These are phyloP conservation scores for Flagelloscypha sp. DNA, from an alignment of 768 basidiomycete species.

Conservation along the genomic window DNA sequence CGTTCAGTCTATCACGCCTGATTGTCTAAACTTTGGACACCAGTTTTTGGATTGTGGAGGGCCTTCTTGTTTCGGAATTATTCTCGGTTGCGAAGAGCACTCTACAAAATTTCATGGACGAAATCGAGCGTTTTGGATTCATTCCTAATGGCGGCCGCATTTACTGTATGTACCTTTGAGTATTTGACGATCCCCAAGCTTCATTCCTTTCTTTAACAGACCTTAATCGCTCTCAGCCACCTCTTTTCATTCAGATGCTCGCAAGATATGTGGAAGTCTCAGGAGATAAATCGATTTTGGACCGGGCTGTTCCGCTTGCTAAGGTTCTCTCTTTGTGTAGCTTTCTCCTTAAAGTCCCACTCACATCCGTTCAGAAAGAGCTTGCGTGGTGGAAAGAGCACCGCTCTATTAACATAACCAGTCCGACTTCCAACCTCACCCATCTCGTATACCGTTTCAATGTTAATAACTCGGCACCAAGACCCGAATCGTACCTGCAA, in stretches of 20 bases:
- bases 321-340: slow-evolving; percentile 38
- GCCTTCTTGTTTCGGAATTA: slow-evolving; percentile 75
- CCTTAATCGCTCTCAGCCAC: slow-evolving; percentile 87
- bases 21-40: too few relatives aligned
- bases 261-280: slow-evolving; percentile 69
- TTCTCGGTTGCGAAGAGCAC: slow-evolving; percentile 66
- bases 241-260: slow-evolving; percentile 86
- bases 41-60: slow-evolving; percentile 84
- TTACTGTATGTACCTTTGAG: slow-evolving; percentile 50
- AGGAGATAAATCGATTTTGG: slow-evolving; percentile 67
- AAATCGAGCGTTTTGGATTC: slow-evolving; percentile 77
- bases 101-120: slow-evolving; percentile 92
- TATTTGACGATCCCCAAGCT: neutral
- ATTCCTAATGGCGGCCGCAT: slow-evolving; percentile 92
- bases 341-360: neutral
- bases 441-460: slow-evolving; percentile 64
- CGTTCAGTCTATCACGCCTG: too few relatives aligned
- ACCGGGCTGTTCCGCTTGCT: slow-evolving; percentile 75
- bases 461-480: slow-evolving; percentile 78
- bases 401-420: slow-evolving; percentile 57
- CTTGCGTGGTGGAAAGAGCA: slow-evolving; percentile 77
- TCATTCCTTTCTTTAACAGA: slow-evolving; percentile 31
- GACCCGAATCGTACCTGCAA: slow-evolving; percentile 75
- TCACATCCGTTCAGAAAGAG: slow-evolving; percentile 45
- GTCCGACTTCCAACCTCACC: slow-evolving; percentile 61